Conservation (phyloP, 257 asterid genomes). For the Capsicum pubescens region DNA sequence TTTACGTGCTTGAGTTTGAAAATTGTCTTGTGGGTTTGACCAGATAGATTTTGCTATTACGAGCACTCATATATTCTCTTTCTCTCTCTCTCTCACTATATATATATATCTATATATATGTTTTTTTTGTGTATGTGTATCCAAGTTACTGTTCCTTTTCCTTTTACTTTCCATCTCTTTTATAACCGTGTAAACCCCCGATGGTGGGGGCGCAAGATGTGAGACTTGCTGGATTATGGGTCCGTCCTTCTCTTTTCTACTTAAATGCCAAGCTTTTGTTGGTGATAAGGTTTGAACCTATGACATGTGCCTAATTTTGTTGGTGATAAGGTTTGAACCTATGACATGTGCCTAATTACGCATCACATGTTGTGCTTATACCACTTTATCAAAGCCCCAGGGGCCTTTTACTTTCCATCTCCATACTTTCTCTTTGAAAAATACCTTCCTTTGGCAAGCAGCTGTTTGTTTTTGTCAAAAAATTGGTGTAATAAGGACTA, state of each 20-base stretch:
- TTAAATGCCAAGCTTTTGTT: neutral
- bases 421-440: neutral
- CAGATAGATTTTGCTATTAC: neutral
- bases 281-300: neutral
- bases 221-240: neutral
- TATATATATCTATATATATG: neutral
- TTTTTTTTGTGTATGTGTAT: too few species aligned
- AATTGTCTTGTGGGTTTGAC: neutral
- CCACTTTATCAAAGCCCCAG: neutral
- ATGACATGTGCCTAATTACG: neutral
- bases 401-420: conserved; percentile 15
- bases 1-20: conserved; percentile 21
- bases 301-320: neutral
- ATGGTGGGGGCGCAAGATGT: neutral
- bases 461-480: neutral
- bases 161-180: neutral
- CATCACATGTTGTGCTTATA: neutral
- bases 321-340: neutral
- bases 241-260: neutral
- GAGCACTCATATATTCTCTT: neutral
- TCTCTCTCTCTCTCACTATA: neutral
- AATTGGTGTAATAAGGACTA: neutral
- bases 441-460: neutral
- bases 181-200: neutral
- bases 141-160: neutral